phyloP scores from a whole-genome alignment of 108 stramenopile genomes.

The Fragilariopsis cylindrus region DNA sequence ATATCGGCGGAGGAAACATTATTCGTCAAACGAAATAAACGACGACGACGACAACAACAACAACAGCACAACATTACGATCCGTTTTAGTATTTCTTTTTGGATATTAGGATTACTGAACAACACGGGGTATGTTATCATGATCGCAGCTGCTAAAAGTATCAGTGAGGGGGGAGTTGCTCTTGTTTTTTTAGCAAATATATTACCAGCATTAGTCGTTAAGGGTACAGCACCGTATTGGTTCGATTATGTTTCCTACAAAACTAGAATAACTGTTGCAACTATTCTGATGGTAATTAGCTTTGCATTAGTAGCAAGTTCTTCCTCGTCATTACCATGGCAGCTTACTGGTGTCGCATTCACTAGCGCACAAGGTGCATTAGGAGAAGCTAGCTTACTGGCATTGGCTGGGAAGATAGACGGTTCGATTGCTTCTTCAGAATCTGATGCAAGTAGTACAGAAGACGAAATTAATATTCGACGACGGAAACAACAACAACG shows the following conservation, averaged over 20 bases:
- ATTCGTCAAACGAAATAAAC: background rate
- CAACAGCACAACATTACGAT: background rate
- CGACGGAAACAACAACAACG: background rate
- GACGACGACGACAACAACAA: background rate
- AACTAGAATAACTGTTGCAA: constrained; percentile 46
- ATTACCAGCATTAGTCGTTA: constrained; percentile 59
- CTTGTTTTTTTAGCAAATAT: constrained; percentile 78
- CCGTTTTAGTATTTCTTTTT: constrained; percentile 41
- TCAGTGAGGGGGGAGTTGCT: constrained; percentile 77
- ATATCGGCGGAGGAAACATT: too few species aligned
- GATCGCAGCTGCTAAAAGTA: constrained; percentile 81
- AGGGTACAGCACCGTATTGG: constrained; percentile 79
- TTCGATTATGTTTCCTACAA: constrained; percentile 76
- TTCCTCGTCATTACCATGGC: constrained; percentile 8
- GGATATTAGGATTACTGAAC: constrained; percentile 77
- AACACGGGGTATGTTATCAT: constrained; percentile 81
- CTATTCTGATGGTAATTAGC: constrained; percentile 47
- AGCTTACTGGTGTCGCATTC: constrained; percentile 83
- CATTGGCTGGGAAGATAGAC: constrained; percentile 69
- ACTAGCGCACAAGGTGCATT: constrained; percentile 67
- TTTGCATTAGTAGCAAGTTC: constrained; percentile 52
- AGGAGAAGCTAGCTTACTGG: constrained; percentile 88
- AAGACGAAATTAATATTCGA: background rate
- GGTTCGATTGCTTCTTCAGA: background rate
- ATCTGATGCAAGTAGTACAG: too few species aligned